A percentile compares a stretch with the other conserved stretches of the same genome.
phyloP scores from a whole-genome alignment of 176 grass and related monocot species.

The Oryza australiensis region DNA sequence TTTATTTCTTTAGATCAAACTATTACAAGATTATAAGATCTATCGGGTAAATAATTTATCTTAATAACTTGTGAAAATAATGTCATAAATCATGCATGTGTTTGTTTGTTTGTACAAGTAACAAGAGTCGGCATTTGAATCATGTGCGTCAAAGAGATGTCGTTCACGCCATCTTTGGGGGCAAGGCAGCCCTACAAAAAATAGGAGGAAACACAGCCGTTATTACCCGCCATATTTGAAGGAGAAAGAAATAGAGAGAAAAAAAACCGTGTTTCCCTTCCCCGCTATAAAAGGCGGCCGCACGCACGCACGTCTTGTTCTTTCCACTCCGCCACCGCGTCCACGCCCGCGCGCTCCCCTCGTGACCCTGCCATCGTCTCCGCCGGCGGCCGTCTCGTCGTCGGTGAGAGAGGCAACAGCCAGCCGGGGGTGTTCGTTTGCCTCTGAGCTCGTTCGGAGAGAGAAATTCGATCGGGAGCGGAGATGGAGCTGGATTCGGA shows the following conservation, averaged over 20 bases:
- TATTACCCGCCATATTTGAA: neutral
- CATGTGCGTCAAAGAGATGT: no score
- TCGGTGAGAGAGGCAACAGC: neutral
- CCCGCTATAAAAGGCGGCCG: neutral
- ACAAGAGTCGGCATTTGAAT: no score
- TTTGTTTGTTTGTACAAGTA: no score
- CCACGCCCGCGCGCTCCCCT: neutral
- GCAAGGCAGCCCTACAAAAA: neutral
- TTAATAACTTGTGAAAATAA: no score
- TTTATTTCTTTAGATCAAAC: no score
- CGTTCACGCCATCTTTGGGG: neutral
- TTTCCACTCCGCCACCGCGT: no score
- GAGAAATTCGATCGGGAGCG: neutral
- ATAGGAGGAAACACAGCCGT: neutral
- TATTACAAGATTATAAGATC: no score
- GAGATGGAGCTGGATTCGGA: slow-evolving; percentile 35
- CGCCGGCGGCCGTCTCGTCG: no score
- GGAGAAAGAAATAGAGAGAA: neutral
- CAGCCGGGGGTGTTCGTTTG: neutral
- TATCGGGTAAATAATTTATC: no score
- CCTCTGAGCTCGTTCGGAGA: neutral
- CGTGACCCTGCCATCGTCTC: no score
- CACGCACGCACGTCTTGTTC: neutral
- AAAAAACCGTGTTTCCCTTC: neutral
- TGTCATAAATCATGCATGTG: no score